phyloP scores from a whole-genome alignment of 371 early-diverging fungal species.

The Lichtheimia ornata region DNA sequence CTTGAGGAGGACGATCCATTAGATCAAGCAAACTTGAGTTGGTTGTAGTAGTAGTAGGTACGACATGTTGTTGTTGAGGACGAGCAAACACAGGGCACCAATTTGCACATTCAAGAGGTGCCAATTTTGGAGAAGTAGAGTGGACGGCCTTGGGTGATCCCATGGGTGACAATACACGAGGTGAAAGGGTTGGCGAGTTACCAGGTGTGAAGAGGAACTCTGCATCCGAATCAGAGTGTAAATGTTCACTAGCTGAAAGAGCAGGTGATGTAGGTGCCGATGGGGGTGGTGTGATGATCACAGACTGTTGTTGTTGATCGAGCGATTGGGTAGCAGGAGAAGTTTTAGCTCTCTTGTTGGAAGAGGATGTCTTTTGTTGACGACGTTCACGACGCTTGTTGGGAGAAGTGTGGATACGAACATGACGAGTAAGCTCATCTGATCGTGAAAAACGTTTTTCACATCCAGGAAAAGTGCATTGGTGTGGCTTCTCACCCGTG shows the following conservation, averaged over 20 bases:
- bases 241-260: constrained; percentile 31
- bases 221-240: constrained; percentile 39
- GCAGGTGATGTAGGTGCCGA: constrained; percentile 53
- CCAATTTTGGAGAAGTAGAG: constrained; percentile 14
- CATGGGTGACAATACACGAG: constrained; percentile 17
- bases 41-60: background rate
- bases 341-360: constrained; percentile 6
- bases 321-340: background rate
- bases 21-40: constrained; percentile 34
- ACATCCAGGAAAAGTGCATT: constrained; percentile 71
- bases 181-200: constrained; percentile 41
- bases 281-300: constrained; percentile 13
- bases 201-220: constrained; percentile 48
- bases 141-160: constrained; percentile 12
- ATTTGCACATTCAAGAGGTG: constrained; percentile 34
- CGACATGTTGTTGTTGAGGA: background rate
- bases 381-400: constrained; percentile 20
- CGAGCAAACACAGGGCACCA: constrained; percentile 23
- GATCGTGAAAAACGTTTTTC: constrained; percentile 78
- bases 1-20: constrained; percentile 42
- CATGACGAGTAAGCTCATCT: constrained; percentile 67
- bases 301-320: background rate
- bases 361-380: background rate
- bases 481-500: constrained; percentile 83
- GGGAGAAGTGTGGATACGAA: constrained; percentile 62